phyloP scores from a whole-genome alignment of 2,329 filamentous ascomycete genomes.

The Diplodia sapinea region DNA sequence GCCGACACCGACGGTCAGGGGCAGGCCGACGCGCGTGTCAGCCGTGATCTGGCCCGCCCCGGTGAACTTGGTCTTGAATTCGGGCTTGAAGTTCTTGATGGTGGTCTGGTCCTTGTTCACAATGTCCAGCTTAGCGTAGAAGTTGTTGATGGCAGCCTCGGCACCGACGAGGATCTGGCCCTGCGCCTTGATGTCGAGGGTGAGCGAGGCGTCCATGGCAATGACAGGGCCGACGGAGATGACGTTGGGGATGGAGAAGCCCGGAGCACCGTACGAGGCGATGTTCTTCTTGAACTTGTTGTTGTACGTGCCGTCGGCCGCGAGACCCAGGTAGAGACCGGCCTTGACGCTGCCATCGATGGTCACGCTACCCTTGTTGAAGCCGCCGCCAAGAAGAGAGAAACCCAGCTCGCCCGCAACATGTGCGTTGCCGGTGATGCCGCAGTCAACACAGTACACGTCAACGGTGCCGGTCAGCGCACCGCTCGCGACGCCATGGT shows the following conservation, averaged over 20 bases:
- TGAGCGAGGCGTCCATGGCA: slow-evolving; percentile 9
- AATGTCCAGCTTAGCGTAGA: slow-evolving; percentile 11
- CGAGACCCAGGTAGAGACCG: not conserved
- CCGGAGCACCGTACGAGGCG: slow-evolving; percentile 3
- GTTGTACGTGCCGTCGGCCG: slow-evolving; percentile 2
- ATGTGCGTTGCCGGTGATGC: slow-evolving; percentile 7
- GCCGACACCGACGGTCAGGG: slow-evolving; percentile 13
- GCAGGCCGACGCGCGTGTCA: slow-evolving; percentile 8
- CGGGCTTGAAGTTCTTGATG: slow-evolving; percentile 2
- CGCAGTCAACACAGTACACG: slow-evolving; percentile 11
- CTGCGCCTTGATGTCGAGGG: not conserved
- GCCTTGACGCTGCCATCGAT: not conserved
- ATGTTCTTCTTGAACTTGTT: slow-evolving; percentile 16
- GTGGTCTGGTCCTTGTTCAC: slow-evolving; percentile 8
- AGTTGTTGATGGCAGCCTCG: not conserved
- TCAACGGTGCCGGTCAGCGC: not conserved
- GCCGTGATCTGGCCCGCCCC: slow-evolving; percentile 3
- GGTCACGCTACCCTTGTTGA: slow-evolving; percentile 9
- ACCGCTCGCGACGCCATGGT: slow-evolving; percentile 2
- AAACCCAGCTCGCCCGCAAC: slow-evolving; percentile 10
- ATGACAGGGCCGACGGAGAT: slow-evolving; percentile 17
- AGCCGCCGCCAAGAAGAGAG: slow-evolving; percentile 7
- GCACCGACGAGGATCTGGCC: slow-evolving; percentile 20
- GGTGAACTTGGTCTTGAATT: slow-evolving; percentile 6
- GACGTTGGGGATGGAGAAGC: slow-evolving; percentile 17